phyloP scores from a whole-genome alignment of 805 yeast genomes.

The Candida insectalens region DNA sequence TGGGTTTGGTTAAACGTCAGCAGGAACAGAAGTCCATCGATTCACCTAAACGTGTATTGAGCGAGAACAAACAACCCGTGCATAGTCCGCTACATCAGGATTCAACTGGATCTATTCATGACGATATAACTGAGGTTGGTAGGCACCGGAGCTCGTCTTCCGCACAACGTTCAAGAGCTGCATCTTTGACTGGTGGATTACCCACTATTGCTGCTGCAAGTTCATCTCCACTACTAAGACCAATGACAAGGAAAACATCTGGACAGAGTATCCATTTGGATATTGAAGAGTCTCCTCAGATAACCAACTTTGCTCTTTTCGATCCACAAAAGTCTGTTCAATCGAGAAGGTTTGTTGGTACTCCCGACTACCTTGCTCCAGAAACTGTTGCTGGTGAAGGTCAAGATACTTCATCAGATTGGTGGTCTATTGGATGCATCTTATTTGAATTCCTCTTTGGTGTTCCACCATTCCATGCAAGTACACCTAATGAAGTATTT shows the following conservation, averaged over 20 bases:
- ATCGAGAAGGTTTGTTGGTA: conserved; percentile 74
- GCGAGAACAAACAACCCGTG: too few relatives aligned
- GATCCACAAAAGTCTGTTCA: conserved; percentile 48
- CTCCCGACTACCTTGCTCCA: conserved; percentile 97
- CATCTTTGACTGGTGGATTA: conserved; percentile 1
- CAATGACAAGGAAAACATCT: conserved; percentile 36
- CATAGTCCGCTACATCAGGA: too few relatives aligned
- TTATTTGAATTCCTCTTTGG: conserved; percentile 88
- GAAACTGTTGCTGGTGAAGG: conserved; percentile 83
- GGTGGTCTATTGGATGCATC: conserved; percentile 99
- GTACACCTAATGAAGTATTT: conserved; percentile 72
- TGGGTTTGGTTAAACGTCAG: conserved; percentile 83
- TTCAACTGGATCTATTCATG: too few relatives aligned
- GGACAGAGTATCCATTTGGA: conserved; percentile 41
- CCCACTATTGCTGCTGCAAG: too few relatives aligned
- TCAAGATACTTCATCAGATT: conserved; percentile 81
- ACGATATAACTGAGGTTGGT: too few relatives aligned
- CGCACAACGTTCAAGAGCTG: too few relatives aligned
- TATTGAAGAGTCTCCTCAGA: conserved; percentile 34
- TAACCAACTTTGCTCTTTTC: conserved; percentile 50
- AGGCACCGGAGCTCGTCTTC: too few relatives aligned
- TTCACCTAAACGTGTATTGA: too few relatives aligned
- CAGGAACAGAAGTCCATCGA: too few relatives aligned
- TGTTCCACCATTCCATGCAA: conserved; percentile 88
- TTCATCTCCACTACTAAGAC: conserved; percentile 38